Evolutionary conservation across 805 yeast species (phyloP).

Genomic region (Phaffomyces thermotolerans): DNA sequence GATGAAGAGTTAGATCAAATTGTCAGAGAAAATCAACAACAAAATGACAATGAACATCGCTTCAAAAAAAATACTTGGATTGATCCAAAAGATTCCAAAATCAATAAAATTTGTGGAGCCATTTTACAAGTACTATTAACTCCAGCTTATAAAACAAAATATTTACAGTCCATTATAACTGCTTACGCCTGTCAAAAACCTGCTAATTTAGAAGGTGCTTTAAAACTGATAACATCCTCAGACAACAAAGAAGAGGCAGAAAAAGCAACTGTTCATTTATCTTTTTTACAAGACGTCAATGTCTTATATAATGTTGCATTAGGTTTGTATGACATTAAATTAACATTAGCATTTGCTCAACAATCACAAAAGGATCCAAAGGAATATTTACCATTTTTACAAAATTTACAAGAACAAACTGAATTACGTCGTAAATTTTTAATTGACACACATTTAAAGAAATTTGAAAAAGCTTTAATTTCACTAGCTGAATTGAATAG

Average conservation of each 20-base stretch:
- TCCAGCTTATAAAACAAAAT: conserved; percentile 46
- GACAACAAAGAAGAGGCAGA: conserved; percentile 39
- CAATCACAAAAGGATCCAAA: conserved; percentile 97
- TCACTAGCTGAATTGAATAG: conserved; percentile 48
- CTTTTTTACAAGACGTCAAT: conserved; percentile 87
- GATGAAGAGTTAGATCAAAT: conserved; percentile 26
- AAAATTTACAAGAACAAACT: conserved; percentile 61
- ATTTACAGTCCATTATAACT: conserved; percentile 74
- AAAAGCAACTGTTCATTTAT: conserved; percentile 71
- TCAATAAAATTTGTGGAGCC: conserved; percentile 71
- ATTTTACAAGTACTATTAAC: conserved; percentile 47
- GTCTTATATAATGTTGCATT: conserved; percentile 71
- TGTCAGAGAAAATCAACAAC: conserved; percentile 24
- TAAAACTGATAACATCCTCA: conserved; percentile 51
- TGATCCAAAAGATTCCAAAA: conserved; percentile 44
- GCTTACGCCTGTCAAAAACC: conserved; percentile 92
- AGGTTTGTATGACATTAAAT: conserved; percentile 72
- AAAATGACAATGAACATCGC: conserved; percentile 25
- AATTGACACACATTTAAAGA: conserved; percentile 73
- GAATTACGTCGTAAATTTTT: conserved; percentile 61
- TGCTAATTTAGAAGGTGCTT: conserved; percentile 72
- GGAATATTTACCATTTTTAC: conserved; percentile 90
- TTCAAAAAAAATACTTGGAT: conserved; percentile 30
- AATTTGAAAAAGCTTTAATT: conserved; percentile 57
- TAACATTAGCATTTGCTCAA: conserved; percentile 83